phyloP scores from a whole-genome alignment of 805 yeast species.

The Teunomyces gatunensis region DNA sequence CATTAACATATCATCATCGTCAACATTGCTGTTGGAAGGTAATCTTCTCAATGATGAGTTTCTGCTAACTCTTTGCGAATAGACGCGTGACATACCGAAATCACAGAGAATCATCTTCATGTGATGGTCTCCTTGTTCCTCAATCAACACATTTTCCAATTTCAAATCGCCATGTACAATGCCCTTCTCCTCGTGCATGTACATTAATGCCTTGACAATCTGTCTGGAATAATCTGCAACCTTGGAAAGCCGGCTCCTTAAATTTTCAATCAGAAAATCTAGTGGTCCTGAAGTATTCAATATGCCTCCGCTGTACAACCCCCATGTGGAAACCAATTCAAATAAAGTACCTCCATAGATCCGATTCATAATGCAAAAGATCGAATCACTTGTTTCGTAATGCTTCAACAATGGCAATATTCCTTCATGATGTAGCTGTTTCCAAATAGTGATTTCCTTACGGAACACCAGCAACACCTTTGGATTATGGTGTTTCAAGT shows the following conservation, averaged over 20 bases:
- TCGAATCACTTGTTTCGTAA: slow-evolving; percentile 57
- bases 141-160: slow-evolving; percentile 73
- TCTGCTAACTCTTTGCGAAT: slow-evolving; percentile 25
- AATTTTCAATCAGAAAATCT: slow-evolving; percentile 23
- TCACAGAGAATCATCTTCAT: slow-evolving; percentile 67
- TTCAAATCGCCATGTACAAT: slow-evolving; percentile 83
- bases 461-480: slow-evolving; percentile 57
- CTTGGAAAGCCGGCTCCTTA: slow-evolving; percentile 33
- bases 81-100: slow-evolving; percentile 73
- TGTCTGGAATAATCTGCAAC: slow-evolving; percentile 43
- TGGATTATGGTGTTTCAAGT: slow-evolving; percentile 33
- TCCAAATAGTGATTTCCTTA: slow-evolving; percentile 78
- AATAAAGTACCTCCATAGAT: slow-evolving; percentile 78
- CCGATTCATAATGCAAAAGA: slow-evolving; percentile 70
- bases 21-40: slow-evolving; percentile 3
- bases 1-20: slow-evolving; percentile 16
- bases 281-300: slow-evolving; percentile 26
- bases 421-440: slow-evolving; percentile 57
- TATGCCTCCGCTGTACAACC: slow-evolving; percentile 35
- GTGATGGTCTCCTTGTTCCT: slow-evolving; percentile 23
- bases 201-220: slow-evolving; percentile 56
- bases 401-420: slow-evolving; percentile 62
- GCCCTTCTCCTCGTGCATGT: slow-evolving; percentile 53
- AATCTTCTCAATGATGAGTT: slow-evolving; percentile 13
- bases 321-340: slow-evolving; percentile 72